Conservation (phyloP, 495 filamentous ascomycete genomes). For the Xylaria acuta region DNA sequence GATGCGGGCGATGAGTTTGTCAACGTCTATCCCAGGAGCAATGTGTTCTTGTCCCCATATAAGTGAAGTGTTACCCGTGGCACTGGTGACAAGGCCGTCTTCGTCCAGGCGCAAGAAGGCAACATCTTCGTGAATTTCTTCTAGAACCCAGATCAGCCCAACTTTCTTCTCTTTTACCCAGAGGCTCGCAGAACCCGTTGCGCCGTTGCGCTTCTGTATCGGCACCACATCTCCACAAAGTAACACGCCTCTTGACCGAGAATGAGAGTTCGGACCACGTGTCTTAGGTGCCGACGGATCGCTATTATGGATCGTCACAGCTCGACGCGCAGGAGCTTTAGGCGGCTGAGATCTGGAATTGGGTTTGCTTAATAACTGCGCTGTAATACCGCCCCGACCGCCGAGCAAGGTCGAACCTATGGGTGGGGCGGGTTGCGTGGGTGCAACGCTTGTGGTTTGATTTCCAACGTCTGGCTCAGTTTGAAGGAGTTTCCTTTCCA, state of each 20-base stretch:
- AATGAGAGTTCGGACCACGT: constrained; percentile 54
- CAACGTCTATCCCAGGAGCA: constrained; percentile 70
- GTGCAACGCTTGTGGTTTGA: constrained; percentile 50
- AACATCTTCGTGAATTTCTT: constrained; percentile 96
- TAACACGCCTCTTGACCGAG: constrained; percentile 87
- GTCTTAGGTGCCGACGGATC: constrained; percentile 67
- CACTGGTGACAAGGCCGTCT: constrained; percentile 70
- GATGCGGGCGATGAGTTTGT: constrained; percentile 77
- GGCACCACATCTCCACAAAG: constrained; percentile 97
- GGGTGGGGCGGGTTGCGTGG: constrained; percentile 46
- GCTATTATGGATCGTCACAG: constrained; percentile 77
- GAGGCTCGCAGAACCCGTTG: constrained; percentile 87
- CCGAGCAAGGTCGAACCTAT: constrained; percentile 60
- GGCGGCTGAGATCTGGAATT: constrained; percentile 67
- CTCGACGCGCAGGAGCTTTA: constrained; percentile 54
- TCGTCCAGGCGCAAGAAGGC: constrained; percentile 75
- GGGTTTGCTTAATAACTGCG: constrained; percentile 84
- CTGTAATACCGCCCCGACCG: constrained; percentile 81
- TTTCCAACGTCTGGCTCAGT: constrained; percentile 51
- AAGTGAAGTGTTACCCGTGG: constrained; percentile 70
- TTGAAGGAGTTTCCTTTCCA: constrained; percentile 81
- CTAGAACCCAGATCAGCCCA: constrained; percentile 94
- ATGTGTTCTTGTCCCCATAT: constrained; percentile 81
- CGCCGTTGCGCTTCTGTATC: constrained; percentile 92
- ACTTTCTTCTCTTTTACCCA: constrained; percentile 98